A percentile compares a stretch with the other conserved stretches of the same genome.
phyloP scores from a whole-genome alignment of 495 filamentous ascomycete species.

The Hypoxylon cercidicola region DNA sequence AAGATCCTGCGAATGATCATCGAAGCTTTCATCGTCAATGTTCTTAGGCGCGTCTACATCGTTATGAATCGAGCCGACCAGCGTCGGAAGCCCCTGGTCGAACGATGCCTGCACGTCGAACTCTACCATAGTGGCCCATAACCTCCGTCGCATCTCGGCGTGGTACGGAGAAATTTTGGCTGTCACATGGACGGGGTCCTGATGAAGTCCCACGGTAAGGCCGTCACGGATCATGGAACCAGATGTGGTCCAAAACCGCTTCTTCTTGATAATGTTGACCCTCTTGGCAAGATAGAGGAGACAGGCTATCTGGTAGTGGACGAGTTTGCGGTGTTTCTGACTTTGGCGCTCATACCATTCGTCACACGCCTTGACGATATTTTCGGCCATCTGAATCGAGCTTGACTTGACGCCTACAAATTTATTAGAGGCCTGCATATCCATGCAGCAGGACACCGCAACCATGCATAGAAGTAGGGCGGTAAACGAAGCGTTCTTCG shows the following conservation, averaged over 20 bases:
- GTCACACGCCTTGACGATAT: slow-evolving; percentile 47
- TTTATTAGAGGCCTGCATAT: slow-evolving; percentile 60
- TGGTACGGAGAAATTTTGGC: slow-evolving; percentile 42
- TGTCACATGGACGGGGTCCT: slow-evolving; percentile 42
- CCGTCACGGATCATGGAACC: slow-evolving; percentile 44
- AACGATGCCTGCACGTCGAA: slow-evolving; percentile 50
- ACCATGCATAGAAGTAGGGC: slow-evolving; percentile 53
- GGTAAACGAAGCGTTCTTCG: slow-evolving; percentile 57
- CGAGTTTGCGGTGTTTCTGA: slow-evolving; percentile 46
- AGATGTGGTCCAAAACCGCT: slow-evolving; percentile 49
- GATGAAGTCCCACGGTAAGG: slow-evolving; percentile 46
- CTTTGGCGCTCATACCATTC: slow-evolving; percentile 45
- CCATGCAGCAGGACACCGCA: slow-evolving; percentile 66
- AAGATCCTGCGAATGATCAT: slow-evolving; percentile 41
- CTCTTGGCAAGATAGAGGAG: slow-evolving; percentile 49
- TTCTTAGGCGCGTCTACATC: slow-evolving; percentile 44
- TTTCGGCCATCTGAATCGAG: slow-evolving; percentile 42
- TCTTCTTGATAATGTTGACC: slow-evolving; percentile 48
- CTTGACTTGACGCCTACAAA: slow-evolving; percentile 48
- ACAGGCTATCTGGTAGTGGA: slow-evolving; percentile 49
- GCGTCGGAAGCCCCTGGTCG: slow-evolving; percentile 49
- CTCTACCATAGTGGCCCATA: slow-evolving; percentile 49
- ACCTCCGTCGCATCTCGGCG: slow-evolving; percentile 49
- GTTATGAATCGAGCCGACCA: slow-evolving; percentile 44
- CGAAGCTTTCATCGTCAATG: slow-evolving; percentile 47